phyloP scores from a whole-genome alignment of 1,139 yeast species.

The Hansenula lynferdii region DNA sequence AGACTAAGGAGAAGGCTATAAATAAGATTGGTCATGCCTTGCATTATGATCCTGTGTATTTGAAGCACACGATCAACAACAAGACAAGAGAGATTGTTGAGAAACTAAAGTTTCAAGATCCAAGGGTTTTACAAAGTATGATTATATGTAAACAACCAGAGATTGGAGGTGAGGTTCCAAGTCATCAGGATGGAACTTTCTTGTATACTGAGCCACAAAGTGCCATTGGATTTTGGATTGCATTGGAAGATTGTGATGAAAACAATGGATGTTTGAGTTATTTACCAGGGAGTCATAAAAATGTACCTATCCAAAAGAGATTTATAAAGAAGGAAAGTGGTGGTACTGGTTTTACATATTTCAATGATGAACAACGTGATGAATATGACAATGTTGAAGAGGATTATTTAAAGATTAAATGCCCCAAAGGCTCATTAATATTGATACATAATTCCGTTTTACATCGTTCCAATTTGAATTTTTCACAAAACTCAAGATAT shows the following conservation, averaged over 20 bases:
- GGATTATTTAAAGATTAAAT: constrained; percentile 49
- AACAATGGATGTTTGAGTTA: constrained; percentile 69
- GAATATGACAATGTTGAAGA: constrained; percentile 29
- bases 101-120: constrained; percentile 52
- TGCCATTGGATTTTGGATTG: constrained; percentile 82
- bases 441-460: constrained; percentile 66
- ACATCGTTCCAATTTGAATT: constrained; percentile 65
- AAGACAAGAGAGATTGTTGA: constrained; percentile 49
- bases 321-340: constrained; percentile 53
- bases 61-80: constrained; percentile 44
- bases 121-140: constrained; percentile 77
- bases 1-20: constrained; percentile 53
- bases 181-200: constrained; percentile 76
- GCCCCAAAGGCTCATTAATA: constrained; percentile 69
- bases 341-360: constrained; percentile 41
- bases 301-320: constrained; percentile 53
- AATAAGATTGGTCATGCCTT: constrained; percentile 81
- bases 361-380: constrained; percentile 18
- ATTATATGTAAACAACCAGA: constrained; percentile 74
- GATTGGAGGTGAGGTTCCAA: constrained; percentile 71
- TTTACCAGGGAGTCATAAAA: constrained; percentile 71
- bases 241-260: constrained; percentile 67
- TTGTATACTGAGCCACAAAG: constrained; percentile 66
- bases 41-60: constrained; percentile 48
- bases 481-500: constrained; percentile 51